Evolutionary conservation across 176 grass and related monocot species (phyloP), one percentile per base, ranked within the genome.

Genomic region (Ananas comosus): DNA sequence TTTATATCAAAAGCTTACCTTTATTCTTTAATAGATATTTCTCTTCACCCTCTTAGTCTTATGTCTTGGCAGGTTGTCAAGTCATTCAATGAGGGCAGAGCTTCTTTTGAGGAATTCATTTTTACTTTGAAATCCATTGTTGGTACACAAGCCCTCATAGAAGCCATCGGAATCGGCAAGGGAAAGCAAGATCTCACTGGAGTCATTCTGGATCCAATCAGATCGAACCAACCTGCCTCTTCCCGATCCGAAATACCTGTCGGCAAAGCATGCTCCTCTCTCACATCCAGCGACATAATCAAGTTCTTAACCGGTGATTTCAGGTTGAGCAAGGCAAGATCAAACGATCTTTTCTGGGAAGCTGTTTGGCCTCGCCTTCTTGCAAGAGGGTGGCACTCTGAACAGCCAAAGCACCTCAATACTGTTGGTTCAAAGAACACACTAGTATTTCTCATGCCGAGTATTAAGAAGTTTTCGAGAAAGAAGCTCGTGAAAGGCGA

Each of bases 311-410:
- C 88, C 51, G 89, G 89, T 63, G 89, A 87, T 86, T 92, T 92
- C 71, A 92, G 94, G 80, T 64, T 97, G 66, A 91, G 94, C 76
- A 97, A 97, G 73, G 87, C 89, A 61, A 92, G 83, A 76, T 92
- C 94, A 50, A 97, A 92, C 80, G 94, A 97, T 93, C 83, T 97
- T 67, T 97, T 97, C 63, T 97, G 94, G 94, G 94, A 97, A 77
- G 94, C 94, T 76, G 86, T 97, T 27, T 97, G 94, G 94, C 94
- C 94, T 75, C 89, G 94, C 24, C 75, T 92, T 72, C 83, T 96
- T 70, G 74, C 87, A 64, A 87, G 80, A 73, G 93, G 93, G 71
- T 96, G 93, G 93, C 89, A 85, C 63, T 90, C 86, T 4, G 83
- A 86, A 69, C 93, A 96, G 53, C 86, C 88, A 27, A 92, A 85